phyloP scores from a whole-genome alignment of 345 rosid genomes.

The Populus tremula region DNA sequence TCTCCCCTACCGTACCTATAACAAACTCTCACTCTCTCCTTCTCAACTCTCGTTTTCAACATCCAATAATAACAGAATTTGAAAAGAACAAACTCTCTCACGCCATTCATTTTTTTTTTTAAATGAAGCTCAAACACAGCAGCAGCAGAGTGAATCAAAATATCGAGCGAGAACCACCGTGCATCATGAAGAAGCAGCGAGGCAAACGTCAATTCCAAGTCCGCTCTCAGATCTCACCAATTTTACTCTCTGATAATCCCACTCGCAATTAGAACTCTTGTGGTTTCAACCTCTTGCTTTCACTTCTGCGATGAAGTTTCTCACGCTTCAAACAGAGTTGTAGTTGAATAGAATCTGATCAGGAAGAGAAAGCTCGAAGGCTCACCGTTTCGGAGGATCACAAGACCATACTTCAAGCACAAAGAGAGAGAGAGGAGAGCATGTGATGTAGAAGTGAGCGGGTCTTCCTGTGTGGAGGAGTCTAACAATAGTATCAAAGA shows the following conservation, averaged over 20 bases:
- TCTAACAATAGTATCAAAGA: background rate
- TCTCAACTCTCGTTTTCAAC: background rate
- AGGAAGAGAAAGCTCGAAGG: constrained; percentile 40
- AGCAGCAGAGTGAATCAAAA: background rate
- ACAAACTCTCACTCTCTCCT: background rate
- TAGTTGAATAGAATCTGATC: constrained; percentile 15
- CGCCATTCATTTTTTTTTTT: too few relatives aligned
- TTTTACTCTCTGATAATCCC: constrained; percentile 4
- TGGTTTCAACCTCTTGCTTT: background rate
- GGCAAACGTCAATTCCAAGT: constrained; percentile 9
- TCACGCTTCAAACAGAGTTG: constrained; percentile 45
- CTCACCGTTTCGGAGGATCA: constrained; percentile 40
- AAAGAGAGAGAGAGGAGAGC: constrained; percentile 25
- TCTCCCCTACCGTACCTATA: background rate
- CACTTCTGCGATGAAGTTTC: constrained; percentile 39
- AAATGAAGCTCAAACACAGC: constrained; percentile 7
- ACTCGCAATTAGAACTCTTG: background rate
- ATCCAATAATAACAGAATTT: background rate
- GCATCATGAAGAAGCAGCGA: constrained; percentile 24
- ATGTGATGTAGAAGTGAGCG: constrained; percentile 48
- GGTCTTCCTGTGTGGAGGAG: constrained; percentile 45
- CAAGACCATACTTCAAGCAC: constrained; percentile 45
- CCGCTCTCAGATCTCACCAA: constrained; percentile 21
- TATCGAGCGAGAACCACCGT: background rate
- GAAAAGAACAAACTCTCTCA: background rate